Percentiles rank a stretch among this genome's conserved stretches.
Evolutionary conservation across 768 basidiomycete species (phyloP).

Genomic region (Pholiota molesta): DNA sequence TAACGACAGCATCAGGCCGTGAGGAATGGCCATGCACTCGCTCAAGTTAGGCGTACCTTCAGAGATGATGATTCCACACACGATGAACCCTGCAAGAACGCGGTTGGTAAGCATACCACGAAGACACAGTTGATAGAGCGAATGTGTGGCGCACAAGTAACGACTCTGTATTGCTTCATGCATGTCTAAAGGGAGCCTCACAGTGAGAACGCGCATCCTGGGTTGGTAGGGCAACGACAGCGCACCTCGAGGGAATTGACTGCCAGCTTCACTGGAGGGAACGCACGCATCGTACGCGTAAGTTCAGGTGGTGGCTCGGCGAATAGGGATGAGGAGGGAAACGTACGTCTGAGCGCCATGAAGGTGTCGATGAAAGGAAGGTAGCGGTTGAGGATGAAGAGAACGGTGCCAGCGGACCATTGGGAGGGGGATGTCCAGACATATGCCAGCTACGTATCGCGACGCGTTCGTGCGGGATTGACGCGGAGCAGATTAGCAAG

Average conservation of each 20-base stretch:
- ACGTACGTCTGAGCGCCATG: conserved; percentile 19
- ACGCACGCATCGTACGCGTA: neutral
- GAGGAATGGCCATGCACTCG: too few species aligned
- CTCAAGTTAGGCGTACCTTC: neutral
- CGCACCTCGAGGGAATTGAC: neutral
- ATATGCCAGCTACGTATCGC: conserved; percentile 17
- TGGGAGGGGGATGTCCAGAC: conserved; percentile 25
- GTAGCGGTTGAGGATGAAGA: conserved; percentile 23
- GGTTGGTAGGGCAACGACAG: neutral
- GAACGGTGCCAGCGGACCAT: conserved; percentile 13
- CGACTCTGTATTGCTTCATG: neutral
- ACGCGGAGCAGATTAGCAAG: too few species aligned
- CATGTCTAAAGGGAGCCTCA: neutral
- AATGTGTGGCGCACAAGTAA: neutral
- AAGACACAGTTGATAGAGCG: neutral
- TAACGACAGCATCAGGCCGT: too few species aligned
- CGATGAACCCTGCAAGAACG: neutral
- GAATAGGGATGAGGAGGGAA: too few species aligned
- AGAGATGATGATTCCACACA: neutral
- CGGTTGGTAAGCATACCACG: neutral
- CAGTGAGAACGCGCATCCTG: neutral
- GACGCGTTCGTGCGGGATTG: too few species aligned
- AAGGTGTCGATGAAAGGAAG: conserved; percentile 21
- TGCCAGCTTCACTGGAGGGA: conserved; percentile 3
- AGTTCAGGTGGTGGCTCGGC: neutral